phyloP scores from a whole-genome alignment of 2,329 filamentous ascomycete genomes.

The Paecilomyces sp. region DNA sequence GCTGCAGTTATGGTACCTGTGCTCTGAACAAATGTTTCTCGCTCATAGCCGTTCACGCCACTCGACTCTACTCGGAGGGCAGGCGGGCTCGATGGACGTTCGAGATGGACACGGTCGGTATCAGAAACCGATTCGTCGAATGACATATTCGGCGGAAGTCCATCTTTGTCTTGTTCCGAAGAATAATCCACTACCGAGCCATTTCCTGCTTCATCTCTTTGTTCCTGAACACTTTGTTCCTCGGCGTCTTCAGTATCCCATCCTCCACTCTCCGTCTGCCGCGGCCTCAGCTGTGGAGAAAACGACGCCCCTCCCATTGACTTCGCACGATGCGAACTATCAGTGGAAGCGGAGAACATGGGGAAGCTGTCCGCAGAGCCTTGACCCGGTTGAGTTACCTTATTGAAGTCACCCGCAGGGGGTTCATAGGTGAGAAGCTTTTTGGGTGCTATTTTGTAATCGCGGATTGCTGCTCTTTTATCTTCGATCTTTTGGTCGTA shows the following conservation, averaged over 20 bases:
- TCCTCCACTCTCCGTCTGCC: slow-evolving; percentile 14
- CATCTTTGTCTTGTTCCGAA: slow-evolving; percentile 11
- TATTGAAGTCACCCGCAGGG: slow-evolving; percentile 17
- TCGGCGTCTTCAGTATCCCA: slow-evolving; percentile 14
- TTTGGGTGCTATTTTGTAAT: slow-evolving; percentile 45
- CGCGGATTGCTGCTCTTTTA: slow-evolving; percentile 34
- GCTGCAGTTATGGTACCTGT: not conserved
- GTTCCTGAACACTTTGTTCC: slow-evolving; percentile 8
- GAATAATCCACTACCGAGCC: slow-evolving; percentile 8
- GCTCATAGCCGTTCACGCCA: slow-evolving; percentile 13
- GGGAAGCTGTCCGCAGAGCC: slow-evolving; percentile 56
- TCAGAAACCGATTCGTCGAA: slow-evolving; percentile 19
- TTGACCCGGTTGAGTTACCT: slow-evolving; percentile 32
- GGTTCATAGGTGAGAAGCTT: slow-evolving; percentile 44
- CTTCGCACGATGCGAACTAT: slow-evolving; percentile 46
- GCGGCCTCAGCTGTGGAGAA: slow-evolving; percentile 22
- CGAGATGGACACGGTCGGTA: slow-evolving; percentile 30
- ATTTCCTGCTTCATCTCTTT: slow-evolving; percentile 10
- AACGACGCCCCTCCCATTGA: slow-evolving; percentile 49
- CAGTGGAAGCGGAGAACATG: slow-evolving; percentile 58
- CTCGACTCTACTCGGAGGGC: slow-evolving; percentile 29
- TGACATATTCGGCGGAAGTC: slow-evolving; percentile 13
- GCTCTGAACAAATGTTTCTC: slow-evolving; percentile 5
- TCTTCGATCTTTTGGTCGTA: slow-evolving; percentile 35
- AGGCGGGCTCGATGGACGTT: slow-evolving; percentile 35